A percentile compares a stretch with the other conserved stretches of the same genome.
These are phyloP conservation scores for Suillus plorans DNA, from an alignment of 768 basidiomycete species.

Conservation along the genomic window DNA sequence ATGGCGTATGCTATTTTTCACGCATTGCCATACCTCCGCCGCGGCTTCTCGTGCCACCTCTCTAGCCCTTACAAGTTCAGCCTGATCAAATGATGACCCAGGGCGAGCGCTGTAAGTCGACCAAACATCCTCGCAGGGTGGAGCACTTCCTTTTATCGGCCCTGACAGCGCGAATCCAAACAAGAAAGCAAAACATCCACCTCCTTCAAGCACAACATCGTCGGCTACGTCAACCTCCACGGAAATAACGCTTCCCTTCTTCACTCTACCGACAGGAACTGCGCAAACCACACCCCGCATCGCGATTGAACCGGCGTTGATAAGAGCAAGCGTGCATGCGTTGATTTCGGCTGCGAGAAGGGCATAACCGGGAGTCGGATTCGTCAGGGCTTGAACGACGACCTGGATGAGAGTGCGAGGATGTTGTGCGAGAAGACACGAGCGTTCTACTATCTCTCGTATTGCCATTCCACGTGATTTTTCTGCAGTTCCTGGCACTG, in stretches of 20 bases:
- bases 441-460: constrained; percentile 56
- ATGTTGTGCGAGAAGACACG: constrained; percentile 62
- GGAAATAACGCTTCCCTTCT: constrained; percentile 11
- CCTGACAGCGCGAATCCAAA: constrained; percentile 27
- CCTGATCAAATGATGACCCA: constrained; percentile 35
- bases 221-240: constrained; percentile 56
- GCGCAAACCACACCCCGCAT: constrained; percentile 78
- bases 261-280: constrained; percentile 49
- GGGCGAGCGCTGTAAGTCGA: constrained; percentile 20
- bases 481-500: constrained; percentile 67
- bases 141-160: constrained; percentile 6
- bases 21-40: constrained; percentile 42
- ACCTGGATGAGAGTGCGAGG: constrained; percentile 78
- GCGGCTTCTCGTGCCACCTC: constrained; percentile 51
- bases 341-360: constrained; percentile 70
- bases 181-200: constrained; percentile 74
- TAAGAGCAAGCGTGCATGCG: constrained; percentile 63
- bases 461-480: constrained; percentile 58
- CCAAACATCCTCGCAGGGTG: constrained; percentile 29
- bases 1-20: constrained; percentile 38
- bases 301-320: constrained; percentile 69
- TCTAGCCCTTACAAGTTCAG: constrained; percentile 43
- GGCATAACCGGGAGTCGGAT: constrained; percentile 27
- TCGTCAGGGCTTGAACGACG: constrained; percentile 63
- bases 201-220: constrained; percentile 36